These are phyloP conservation scores for Sequoiadendron giganteum DNA, from an alignment of 75 land plant genomes.

Conservation along the genomic window DNA sequence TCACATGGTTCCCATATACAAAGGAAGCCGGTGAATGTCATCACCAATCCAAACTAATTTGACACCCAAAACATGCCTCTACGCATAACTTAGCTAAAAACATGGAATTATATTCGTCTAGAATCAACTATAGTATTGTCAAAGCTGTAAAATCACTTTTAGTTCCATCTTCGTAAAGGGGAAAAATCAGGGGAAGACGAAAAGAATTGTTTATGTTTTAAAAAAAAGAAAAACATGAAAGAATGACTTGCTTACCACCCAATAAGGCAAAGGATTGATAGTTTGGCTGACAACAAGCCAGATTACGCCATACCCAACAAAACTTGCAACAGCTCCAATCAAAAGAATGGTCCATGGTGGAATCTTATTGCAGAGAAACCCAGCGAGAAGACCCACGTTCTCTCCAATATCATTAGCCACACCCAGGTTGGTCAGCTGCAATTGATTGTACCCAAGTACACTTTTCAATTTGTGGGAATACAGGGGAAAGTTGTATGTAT, in stretches of 20 bases:
- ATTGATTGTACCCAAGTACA: conserved; percentile 73
- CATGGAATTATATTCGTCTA: neutral
- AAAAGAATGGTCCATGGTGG: conserved; percentile 78
- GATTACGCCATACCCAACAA: conserved; percentile 70
- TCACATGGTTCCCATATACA: neutral
- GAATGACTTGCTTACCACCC: conserved; percentile 48
- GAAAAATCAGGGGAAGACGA: neutral
- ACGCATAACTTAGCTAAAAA: neutral
- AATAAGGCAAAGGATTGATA: conserved; percentile 56
- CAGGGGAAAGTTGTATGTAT: conserved; percentile 76
- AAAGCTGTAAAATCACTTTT: neutral
- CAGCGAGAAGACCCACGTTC: conserved; percentile 81
- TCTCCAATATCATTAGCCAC: conserved; percentile 96
- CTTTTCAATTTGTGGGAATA: conserved; percentile 72
- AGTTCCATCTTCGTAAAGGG: neutral
- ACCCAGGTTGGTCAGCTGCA: conserved; percentile 81
- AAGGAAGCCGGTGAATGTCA: neutral
- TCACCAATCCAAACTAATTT: neutral
- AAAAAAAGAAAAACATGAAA: neutral
- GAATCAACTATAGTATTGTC: neutral
- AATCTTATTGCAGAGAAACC: conserved; percentile 69
- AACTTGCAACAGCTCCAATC: conserved; percentile 42
- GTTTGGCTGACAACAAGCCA: conserved; percentile 73
- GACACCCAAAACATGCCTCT: neutral
- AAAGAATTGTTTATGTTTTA: neutral